Evolutionary conservation across 2,329 filamentous ascomycete genomes (phyloP).

Genomic region (Knoxdaviesia capensis): DNA sequence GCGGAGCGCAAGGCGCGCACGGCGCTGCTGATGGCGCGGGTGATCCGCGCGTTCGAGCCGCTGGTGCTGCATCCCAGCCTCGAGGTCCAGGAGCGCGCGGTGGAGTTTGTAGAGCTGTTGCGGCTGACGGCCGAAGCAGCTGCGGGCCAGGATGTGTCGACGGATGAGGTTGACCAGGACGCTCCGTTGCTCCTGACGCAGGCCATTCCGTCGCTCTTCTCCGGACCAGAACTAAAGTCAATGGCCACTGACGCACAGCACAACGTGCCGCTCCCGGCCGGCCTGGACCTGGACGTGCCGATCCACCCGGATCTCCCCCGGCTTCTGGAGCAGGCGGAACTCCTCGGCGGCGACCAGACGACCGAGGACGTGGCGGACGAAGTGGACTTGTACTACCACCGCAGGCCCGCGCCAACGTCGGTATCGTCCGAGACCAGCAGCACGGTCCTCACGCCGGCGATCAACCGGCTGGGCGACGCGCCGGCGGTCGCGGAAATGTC

Average conservation of each 20-base stretch:
- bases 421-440: conserved; percentile 26
- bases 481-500: conserved; percentile 24
- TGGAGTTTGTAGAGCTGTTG: conserved; percentile 80
- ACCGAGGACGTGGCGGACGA: conserved; percentile 44
- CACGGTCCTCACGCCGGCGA: conserved; percentile 25
- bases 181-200: conserved; percentile 73
- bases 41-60: conserved; percentile 65
- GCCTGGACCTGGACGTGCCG: conserved; percentile 58
- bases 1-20: conserved; percentile 52
- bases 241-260: conserved; percentile 65
- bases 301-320: conserved; percentile 57
- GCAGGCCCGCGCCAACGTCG: conserved; percentile 28
- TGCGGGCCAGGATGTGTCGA: conserved; percentile 40
- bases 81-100: conserved; percentile 86
- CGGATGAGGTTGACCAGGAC: conserved; percentile 34
- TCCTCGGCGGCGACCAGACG: conserved; percentile 22
- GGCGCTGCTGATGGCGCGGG: conserved; percentile 58
- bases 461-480: conserved; percentile 26
- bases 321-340: conserved; percentile 42
- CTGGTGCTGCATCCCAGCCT: conserved; percentile 66
- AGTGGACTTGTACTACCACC: conserved; percentile 47
- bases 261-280: conserved; percentile 63
- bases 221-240: conserved; percentile 75
- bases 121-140: conserved; percentile 71
- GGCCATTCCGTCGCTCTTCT: conserved; percentile 74